phyloP scores from a whole-genome alignment of 164 flowering plant species.

The Stephania yunnanensis region DNA sequence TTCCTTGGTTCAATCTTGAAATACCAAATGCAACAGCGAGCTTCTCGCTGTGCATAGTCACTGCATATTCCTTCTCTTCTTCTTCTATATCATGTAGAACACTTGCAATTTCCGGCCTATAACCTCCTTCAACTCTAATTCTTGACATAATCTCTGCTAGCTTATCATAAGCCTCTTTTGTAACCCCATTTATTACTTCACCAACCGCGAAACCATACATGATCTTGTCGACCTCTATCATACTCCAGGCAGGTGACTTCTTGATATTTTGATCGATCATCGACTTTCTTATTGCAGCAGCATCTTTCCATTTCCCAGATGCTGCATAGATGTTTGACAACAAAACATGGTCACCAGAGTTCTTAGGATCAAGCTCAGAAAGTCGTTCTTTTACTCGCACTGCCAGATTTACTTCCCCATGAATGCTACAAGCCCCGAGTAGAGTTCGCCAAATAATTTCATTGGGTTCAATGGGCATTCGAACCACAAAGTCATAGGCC shows the following conservation, averaged over 20 bases:
- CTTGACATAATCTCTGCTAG: constrained; percentile 45
- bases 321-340: constrained; percentile 58
- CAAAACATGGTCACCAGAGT: constrained; percentile 53
- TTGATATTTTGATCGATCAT: constrained; percentile 39
- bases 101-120: constrained; percentile 41
- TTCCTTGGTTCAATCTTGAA: constrained; percentile 35
- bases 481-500: constrained; percentile 43
- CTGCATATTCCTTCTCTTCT: constrained; percentile 65
- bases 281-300: constrained; percentile 45
- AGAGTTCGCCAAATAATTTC: constrained; percentile 65
- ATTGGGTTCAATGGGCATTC: constrained; percentile 52
- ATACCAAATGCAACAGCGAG: constrained; percentile 71
- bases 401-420: constrained; percentile 47
- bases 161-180: constrained; percentile 43
- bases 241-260: constrained; percentile 72
- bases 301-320: constrained; percentile 63
- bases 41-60: constrained; percentile 61
- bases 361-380: constrained; percentile 45
- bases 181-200: constrained; percentile 24
- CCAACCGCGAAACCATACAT: constrained; percentile 55
- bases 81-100: constrained; percentile 67
- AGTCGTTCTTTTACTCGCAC: constrained; percentile 41
- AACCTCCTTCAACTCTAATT: constrained; percentile 46
- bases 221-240: constrained; percentile 55
- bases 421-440: constrained; percentile 72